Base-by-base conservation (phyloP, 2,329 filamentous ascomycete species). In the Byssothecium circinans region DNA sequence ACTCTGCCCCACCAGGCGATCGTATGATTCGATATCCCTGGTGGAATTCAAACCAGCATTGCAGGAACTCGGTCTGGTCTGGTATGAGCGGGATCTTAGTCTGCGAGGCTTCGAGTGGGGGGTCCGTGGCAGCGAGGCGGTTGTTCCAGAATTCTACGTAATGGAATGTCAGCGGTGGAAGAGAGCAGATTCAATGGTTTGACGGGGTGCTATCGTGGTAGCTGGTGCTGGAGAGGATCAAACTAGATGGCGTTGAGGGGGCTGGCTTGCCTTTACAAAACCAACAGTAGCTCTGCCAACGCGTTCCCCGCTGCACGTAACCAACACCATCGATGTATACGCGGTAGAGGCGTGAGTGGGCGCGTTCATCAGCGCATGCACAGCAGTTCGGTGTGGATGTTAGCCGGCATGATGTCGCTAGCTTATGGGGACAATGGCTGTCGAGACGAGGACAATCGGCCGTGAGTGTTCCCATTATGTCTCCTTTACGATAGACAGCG, bases 241-340 rank as follows among this genome's bases (percentile, higher is more conserved):
- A n/a, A 25, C 10, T 10, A 25, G 12, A 18, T 4, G 33, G 32
- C 23, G 22, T 34, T 32, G 14, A 19, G 14, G 19, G 8, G 29
- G 22, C n/a, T 7, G 22, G 25, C 41, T 12, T 53, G 70, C 72
- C 69, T 61, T 75, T 75, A 52, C 77, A 79, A 53, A 74, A 77
- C 75, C 75, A 78, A 53, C 77, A 79, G 49, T 79, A 79, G 45
- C 73, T 64, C 54, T 79, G 74, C 75, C 76, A 78, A 32, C 77
- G 56, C 4, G 71, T 76, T 2, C 76, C 77, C 19, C 75, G 65
- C 29, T 72, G 68, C 5, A 78, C 76, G 35, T 75, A 76, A 8
- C 77, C 77, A n/a, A 78, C 66, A 17, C 77, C 77, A 45, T 78
- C 77, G 32, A 79, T 72, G 54, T 79, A 79, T 0, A 74, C 72